Percentiles rank a stretch among this genome's conserved stretches.
These are phyloP conservation scores for Eucalyptus urophylla DNA, from an alignment of 345 rosid genomes.

Conservation along the genomic window DNA sequence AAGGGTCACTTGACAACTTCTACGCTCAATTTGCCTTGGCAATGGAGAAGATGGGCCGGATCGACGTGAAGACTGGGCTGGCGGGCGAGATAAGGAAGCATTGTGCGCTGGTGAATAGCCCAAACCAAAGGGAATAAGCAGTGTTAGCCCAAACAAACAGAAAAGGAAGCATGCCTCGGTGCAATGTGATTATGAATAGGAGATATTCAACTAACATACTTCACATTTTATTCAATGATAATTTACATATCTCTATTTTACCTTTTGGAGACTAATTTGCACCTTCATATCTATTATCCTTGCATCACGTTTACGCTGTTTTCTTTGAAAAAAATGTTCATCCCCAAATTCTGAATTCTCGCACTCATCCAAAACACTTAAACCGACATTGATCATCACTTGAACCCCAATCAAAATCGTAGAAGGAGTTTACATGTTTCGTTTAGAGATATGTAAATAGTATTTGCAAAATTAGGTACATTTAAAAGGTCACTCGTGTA, in stretches of 20 bases:
- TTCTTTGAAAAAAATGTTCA: not conserved
- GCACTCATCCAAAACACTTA: not conserved
- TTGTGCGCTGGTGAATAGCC: conserved; percentile 50
- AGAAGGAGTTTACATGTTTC: not conserved
- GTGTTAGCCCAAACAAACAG: not conserved
- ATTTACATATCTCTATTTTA: not conserved
- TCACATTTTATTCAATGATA: not conserved
- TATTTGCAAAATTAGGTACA: not conserved
- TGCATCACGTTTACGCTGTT: not conserved
- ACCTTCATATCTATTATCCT: not conserved
- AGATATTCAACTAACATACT: not conserved
- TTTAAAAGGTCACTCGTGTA: not conserved
- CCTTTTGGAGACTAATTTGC: not conserved
- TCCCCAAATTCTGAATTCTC: not conserved
- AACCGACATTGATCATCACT: not conserved
- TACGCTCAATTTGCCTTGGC: conserved; percentile 47
- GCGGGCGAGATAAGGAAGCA: conserved; percentile 59
- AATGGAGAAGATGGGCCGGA: conserved; percentile 72
- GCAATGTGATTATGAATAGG: not conserved
- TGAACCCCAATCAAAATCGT: not conserved
- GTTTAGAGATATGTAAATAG: not conserved
- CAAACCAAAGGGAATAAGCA: not conserved
- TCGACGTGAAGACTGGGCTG: conserved; percentile 59
- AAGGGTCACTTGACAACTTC: conserved; percentile 37
- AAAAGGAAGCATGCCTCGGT: not conserved